A percentile compares a stretch with the other conserved stretches of the same genome.
Evolutionary conservation across 129 eudicot genomes (phyloP).

Genomic region (Flaveria linearis): DNA sequence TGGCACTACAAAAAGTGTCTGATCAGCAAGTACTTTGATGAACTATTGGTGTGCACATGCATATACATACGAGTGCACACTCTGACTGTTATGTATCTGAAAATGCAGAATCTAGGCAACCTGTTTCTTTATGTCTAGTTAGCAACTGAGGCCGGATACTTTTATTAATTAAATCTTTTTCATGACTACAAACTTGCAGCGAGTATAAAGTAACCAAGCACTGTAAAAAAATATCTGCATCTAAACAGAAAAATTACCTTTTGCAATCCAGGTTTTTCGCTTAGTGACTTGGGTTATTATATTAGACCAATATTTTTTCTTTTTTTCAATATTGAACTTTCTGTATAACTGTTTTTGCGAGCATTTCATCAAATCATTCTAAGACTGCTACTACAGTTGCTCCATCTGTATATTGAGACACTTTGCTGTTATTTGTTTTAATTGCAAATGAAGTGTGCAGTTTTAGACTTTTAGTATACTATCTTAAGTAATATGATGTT

Average conservation of each 20-base stretch:
- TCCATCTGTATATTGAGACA: not conserved
- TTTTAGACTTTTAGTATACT: constrained; percentile 12
- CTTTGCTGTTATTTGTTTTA: not conserved
- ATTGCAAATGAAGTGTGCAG: constrained; percentile 5
- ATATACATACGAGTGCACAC: not conserved
- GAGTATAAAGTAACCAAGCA: not conserved
- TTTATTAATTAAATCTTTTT: not conserved
- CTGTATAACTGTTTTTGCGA: not conserved
- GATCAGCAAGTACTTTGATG: not conserved
- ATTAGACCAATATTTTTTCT: not conserved
- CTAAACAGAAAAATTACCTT: not conserved
- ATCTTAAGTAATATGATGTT: constrained; percentile 2
- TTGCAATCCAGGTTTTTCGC: not conserved
- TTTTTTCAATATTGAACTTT: not conserved
- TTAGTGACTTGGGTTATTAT: not conserved
- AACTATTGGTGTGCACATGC: not conserved
- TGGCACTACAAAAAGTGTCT: not conserved
- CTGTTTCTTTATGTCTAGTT: not conserved
- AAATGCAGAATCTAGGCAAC: not conserved
- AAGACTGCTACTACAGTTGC: not conserved
- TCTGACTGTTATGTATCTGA: not conserved
- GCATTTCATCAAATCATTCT: not conserved
- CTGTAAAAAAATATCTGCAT: not conserved
- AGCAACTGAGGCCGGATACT: constrained; percentile 7
- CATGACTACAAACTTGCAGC: not conserved